Percentiles rank a stretch among this genome's conserved stretches.
Conservation (phyloP, 1,139 yeast species). For the Tardiomyces digboiensis region DNA sequence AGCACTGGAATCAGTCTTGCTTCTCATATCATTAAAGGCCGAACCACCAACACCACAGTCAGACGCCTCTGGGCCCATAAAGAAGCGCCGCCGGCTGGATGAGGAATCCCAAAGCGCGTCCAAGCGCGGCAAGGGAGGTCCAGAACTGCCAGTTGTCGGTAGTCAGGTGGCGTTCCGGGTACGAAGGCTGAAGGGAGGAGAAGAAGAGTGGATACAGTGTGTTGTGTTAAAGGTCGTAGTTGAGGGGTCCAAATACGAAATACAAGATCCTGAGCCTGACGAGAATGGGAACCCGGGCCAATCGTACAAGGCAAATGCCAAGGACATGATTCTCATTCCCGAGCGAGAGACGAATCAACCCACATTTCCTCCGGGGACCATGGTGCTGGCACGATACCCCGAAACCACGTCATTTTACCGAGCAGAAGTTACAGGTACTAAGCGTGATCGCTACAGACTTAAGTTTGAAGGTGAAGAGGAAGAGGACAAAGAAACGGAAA, state of each 20-base stretch:
- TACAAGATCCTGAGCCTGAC: conserved; percentile 96
- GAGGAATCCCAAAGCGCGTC: background rate
- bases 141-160: conserved; percentile 33
- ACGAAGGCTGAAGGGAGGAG: conserved; percentile 44
- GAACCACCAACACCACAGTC: background rate
- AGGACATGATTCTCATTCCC: conserved; percentile 74
- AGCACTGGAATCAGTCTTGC: background rate
- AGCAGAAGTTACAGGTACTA: conserved; percentile 79
- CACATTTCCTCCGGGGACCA: conserved; percentile 63
- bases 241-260: conserved; percentile 70
- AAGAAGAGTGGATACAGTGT: conserved; percentile 96
- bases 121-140: background rate
- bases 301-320: conserved; percentile 70
- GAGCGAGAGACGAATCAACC: conserved; percentile 37
- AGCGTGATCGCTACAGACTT: conserved; percentile 64
- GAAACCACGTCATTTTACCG: conserved; percentile 97
- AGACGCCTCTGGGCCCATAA: background rate
- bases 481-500: conserved; percentile 91
- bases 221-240: conserved; percentile 69
- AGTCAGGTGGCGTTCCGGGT: conserved; percentile 87
- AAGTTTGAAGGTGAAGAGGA: conserved; percentile 97
- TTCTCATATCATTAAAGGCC: background rate
- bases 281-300: conserved; percentile 88
- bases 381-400: conserved; percentile 90
- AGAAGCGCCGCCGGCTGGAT: background rate